Conservation (phyloP, 1,284 basidiomycete genomes). For the Singerocomus inundabilis region DNA sequence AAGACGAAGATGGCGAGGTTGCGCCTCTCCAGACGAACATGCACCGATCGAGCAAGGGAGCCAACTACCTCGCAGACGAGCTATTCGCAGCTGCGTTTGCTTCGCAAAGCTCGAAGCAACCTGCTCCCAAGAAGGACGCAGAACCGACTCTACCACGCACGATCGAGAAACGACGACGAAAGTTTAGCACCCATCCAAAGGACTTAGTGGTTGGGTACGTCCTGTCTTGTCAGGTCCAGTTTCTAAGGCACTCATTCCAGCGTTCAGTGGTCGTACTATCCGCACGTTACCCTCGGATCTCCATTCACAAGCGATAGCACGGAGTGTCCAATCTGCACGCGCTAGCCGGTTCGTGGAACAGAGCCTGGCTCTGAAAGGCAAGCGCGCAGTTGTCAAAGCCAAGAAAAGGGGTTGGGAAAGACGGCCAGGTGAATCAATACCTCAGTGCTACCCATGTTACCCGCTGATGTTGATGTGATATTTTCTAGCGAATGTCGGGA, state of each 20-base stretch:
- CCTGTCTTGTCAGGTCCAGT: neutral
- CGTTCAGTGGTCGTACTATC: slow-evolving; percentile 32
- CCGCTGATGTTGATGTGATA: slow-evolving; percentile 10
- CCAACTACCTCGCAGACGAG: slow-evolving; percentile 48
- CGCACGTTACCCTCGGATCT: slow-evolving; percentile 29
- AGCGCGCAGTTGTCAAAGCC: slow-evolving; percentile 26
- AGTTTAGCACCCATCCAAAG: slow-evolving; percentile 18
- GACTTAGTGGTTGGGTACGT: slow-evolving; percentile 32
- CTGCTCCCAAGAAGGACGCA: slow-evolving; percentile 2
- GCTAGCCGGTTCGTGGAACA: slow-evolving; percentile 29
- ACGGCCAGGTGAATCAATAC: slow-evolving; percentile 36
- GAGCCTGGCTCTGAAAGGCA: slow-evolving; percentile 35
- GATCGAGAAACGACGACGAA: slow-evolving; percentile 27
- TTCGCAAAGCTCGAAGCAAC: slow-evolving; percentile 24
- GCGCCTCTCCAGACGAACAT: slow-evolving; percentile 2
- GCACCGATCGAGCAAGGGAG: slow-evolving; percentile 15
- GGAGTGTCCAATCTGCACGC: slow-evolving; percentile 31
- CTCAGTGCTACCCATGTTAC: neutral
- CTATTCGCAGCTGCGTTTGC: slow-evolving; percentile 49
- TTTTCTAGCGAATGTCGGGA: slow-evolving; percentile 28
- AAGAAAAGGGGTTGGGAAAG: slow-evolving; percentile 44
- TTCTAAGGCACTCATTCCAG: neutral
- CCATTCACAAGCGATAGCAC: slow-evolving; percentile 22
- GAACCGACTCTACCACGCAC: slow-evolving; percentile 13
- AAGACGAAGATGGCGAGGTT: slow-evolving; percentile 10